phyloP scores from a whole-genome alignment of 2,329 filamentous ascomycete species.

The Cephalotrichum gorgonifer region DNA sequence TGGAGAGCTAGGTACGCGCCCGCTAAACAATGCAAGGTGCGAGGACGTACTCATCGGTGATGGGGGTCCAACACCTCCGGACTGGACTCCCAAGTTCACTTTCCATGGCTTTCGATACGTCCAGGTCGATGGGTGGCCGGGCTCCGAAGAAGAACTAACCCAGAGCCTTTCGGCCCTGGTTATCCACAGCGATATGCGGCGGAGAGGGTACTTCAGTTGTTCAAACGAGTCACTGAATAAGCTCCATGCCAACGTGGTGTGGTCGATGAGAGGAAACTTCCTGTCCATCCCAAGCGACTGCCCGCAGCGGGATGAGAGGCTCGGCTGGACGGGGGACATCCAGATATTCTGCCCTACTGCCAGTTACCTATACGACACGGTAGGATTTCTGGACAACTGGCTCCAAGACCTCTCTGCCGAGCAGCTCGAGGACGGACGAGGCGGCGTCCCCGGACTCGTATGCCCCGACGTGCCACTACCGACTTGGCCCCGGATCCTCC shows the following conservation, averaged over 20 bases:
- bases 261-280: constrained; percentile 51
- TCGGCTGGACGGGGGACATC: constrained; percentile 43
- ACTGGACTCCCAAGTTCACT: constrained; percentile 37
- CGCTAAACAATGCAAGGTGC: constrained; percentile 31
- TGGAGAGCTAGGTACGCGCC: constrained; percentile 25
- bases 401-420: constrained; percentile 29
- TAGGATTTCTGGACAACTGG: constrained; percentile 39
- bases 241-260: constrained; percentile 42
- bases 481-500: background rate
- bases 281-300: constrained; percentile 47
- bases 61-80: constrained; percentile 8
- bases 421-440: constrained; percentile 17
- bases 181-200: constrained; percentile 41
- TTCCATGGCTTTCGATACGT: constrained; percentile 44
- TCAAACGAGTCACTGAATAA: constrained; percentile 41
- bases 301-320: constrained; percentile 42
- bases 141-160: constrained; percentile 8
- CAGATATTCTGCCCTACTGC: constrained; percentile 39
- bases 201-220: constrained; percentile 38
- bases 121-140: constrained; percentile 33
- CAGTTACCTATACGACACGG: constrained; percentile 41
- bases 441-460: constrained; percentile 11
- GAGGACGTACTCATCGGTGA: constrained; percentile 24
- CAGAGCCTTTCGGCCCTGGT: constrained; percentile 18
- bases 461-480: constrained; percentile 19